Conservation (phyloP, 805 yeast species). For the Nakazawaea siamensis region DNA sequence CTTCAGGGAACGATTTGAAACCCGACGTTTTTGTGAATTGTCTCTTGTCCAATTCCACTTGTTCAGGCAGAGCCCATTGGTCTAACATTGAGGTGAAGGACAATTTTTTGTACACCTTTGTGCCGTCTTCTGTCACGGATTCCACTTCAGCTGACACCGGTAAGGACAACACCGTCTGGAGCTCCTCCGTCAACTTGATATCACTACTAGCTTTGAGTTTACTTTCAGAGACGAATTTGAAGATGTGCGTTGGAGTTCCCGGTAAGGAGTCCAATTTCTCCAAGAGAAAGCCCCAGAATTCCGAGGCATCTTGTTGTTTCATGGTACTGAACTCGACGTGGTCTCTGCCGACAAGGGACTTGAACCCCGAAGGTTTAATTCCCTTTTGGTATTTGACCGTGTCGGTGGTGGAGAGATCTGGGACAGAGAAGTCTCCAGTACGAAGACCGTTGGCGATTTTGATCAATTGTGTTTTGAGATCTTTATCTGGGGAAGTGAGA, state of each 20-base stretch:
- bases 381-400: constrained; percentile 59
- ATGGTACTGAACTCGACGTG: constrained; percentile 80
- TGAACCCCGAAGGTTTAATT: constrained; percentile 68
- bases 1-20: constrained; percentile 61
- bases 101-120: constrained; percentile 38
- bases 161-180: constrained; percentile 58
- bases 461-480: constrained; percentile 65
- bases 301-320: constrained; percentile 94
- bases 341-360: constrained; percentile 64
- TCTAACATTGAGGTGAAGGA: constrained; percentile 41
- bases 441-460: constrained; percentile 74
- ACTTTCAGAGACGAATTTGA: constrained; percentile 59
- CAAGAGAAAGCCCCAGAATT: constrained; percentile 64
- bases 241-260: constrained; percentile 39
- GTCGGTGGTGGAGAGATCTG: constrained; percentile 35
- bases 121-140: constrained; percentile 32
- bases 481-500: constrained; percentile 45
- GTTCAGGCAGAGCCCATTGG: constrained; percentile 37
- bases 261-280: constrained; percentile 50
- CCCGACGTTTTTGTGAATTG: constrained; percentile 33
- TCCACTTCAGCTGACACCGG: constrained; percentile 39
- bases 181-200: constrained; percentile 48
- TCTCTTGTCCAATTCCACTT: constrained; percentile 53
- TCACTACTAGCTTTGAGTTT: constrained; percentile 37
- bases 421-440: constrained; percentile 66